Base-by-base conservation (phyloP, 768 basidiomycete species). In the Gloeostereum incarnatum region DNA sequence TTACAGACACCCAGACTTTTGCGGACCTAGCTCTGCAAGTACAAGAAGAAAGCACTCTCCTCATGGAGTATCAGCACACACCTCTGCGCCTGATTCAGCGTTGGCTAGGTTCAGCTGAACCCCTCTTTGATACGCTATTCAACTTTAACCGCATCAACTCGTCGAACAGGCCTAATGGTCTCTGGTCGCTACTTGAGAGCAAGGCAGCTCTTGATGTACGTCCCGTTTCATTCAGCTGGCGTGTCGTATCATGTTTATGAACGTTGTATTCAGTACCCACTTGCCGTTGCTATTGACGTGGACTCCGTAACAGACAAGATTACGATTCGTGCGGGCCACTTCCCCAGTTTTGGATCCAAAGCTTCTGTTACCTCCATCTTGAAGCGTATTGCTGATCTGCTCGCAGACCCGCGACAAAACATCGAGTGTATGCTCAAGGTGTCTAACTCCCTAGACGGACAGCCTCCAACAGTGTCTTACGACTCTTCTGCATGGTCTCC, bases 31-130 rank as follows among this genome's bases (percentile, higher is more conserved):
- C 40, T 16, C 22, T 14, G 17, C 40, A 31, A 6, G 25, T 16
- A 4, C 40, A 41, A 17, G 32, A 11, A 8, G 32, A 36, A n/a
- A 41, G 24, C 23, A 17, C 33, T 11, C 35, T 33, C 8, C 20
- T 35, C 13, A 11, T 34, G 11, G 40, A 41, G 14, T 35, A 41
- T 19, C 40, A 41, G 23, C 40, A 41, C 22, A 41, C 33, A 10
- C 33, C 40, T 14, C 23, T 41, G 17, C 40, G 40, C 18, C 20
- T 35, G 17, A 41, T 35, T 4, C 40, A 41, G 32, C 33, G 40
- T 32, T 41, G 40, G 40, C 3, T 41, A 6, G 40, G 40, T 21
- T 41, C 40, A 3, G 23, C 36, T 16, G 40, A 41, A 20, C 22
- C 40, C 11, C 24, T 41, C 3, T 41, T 41, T 20, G 33, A 41